These are phyloP conservation scores for Aureobasidium uvarum DNA, from an alignment of 2,329 filamentous ascomycete species.

Conservation along the genomic window DNA sequence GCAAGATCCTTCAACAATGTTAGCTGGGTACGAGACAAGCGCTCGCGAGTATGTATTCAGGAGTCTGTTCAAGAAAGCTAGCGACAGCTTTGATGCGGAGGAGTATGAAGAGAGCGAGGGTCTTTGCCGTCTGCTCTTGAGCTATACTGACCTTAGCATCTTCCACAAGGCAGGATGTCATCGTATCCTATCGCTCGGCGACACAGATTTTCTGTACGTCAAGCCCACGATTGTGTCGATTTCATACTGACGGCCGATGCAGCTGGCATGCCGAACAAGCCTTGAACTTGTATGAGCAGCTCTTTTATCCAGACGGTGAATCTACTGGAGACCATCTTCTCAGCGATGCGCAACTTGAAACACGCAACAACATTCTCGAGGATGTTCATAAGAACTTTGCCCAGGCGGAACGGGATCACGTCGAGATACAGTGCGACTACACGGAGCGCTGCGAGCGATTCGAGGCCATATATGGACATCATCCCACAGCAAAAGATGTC, in stretches of 20 bases:
- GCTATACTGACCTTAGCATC: conserved; percentile 11
- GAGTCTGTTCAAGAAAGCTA: conserved; percentile 5
- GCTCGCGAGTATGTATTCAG: conserved; percentile 15
- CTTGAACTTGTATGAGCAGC: not conserved
- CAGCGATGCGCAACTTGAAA: not conserved
- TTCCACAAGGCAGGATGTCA: conserved; percentile 22
- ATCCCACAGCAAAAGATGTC: not conserved
- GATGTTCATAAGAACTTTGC: not conserved
- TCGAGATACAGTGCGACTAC: conserved; percentile 2
- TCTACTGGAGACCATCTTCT: not conserved
- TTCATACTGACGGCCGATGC: not conserved
- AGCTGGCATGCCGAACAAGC: conserved; percentile 21
- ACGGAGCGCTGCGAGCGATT: not conserved
- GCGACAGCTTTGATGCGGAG: not conserved
- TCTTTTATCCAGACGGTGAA: not conserved
- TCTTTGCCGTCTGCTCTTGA: conserved; percentile 6
- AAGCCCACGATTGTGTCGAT: not conserved
- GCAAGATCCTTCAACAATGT: not conserved
- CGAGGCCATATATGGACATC: not conserved
- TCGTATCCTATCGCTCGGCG: conserved; percentile 5
- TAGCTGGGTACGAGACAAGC: conserved; percentile 12
- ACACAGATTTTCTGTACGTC: conserved; percentile 17
- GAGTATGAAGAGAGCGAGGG: conserved; percentile 4
- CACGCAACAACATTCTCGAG: not conserved
- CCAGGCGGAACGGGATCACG: conserved; percentile 7